Conservation (phyloP, 805 yeast species). For the Ogataea allantospora region DNA sequence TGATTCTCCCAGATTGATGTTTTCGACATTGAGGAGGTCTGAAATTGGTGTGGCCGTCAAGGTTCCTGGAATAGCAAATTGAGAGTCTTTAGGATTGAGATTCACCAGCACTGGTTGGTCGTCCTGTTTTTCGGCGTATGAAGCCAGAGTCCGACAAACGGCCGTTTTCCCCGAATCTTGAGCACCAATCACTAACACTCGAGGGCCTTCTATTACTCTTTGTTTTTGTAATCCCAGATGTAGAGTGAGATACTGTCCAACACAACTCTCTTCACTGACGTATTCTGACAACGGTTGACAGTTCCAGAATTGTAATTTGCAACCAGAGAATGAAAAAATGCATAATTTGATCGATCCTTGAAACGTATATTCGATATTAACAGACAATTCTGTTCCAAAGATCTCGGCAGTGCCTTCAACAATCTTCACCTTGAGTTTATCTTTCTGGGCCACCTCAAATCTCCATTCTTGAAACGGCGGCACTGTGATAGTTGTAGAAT, state of each 20-base stretch:
- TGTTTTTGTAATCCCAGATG: constrained; percentile 74
- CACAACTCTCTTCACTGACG: constrained; percentile 66
- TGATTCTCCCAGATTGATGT: constrained; percentile 71
- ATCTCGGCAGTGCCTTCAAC: constrained; percentile 78
- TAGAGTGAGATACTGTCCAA: constrained; percentile 61
- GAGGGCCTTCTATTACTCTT: constrained; percentile 39
- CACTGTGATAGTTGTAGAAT: constrained; percentile 16
- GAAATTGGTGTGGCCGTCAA: constrained; percentile 80
- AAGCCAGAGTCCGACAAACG: constrained; percentile 60
- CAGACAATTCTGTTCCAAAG: constrained; percentile 89
- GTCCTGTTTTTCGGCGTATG: constrained; percentile 76
- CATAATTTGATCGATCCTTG: constrained; percentile 51
- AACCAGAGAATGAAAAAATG: constrained; percentile 64
- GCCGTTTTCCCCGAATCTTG: constrained; percentile 77
- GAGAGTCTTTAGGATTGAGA: constrained; percentile 64
- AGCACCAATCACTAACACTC: constrained; percentile 74
- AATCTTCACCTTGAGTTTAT: constrained; percentile 50
- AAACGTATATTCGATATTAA: constrained; percentile 60
- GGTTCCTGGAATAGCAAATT: constrained; percentile 69
- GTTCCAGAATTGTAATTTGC: constrained; percentile 53
- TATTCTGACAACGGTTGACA: constrained; percentile 51
- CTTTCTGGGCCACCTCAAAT: constrained; percentile 55
- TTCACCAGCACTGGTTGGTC: constrained; percentile 71
- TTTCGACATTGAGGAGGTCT: constrained; percentile 75
- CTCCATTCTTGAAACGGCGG: constrained; percentile 65